Base-by-base conservation (phyloP, 2,329 filamentous ascomycete genomes). In the Arachnomyces sp. region DNA sequence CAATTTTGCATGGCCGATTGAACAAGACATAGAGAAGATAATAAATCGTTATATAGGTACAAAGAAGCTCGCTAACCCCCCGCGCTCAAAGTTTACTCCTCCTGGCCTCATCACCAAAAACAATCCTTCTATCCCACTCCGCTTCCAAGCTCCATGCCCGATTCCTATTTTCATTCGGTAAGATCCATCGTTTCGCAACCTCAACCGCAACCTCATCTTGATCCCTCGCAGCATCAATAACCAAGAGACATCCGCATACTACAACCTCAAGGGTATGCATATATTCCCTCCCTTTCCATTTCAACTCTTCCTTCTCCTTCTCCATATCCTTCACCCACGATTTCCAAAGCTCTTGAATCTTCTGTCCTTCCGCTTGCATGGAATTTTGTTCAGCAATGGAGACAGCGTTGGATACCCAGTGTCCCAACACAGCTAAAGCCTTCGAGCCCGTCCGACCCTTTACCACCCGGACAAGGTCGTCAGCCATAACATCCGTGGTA, bases 401-500 rank as follows among this genome's bases (percentile, higher is more conserved):
- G 34, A 73, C 62, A 1, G 70, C 72, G 31, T 71, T 63, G 1
- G 59, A 59, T 30, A 73, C 51, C 33, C 76, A 52, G 7, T 63
- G 58, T 3, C 55, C 59, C 36, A 65, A 52, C 0, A 54, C 44
- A 3, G 17, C 38, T 20, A 43, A 38, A 35, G 39, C 50, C 32
- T 32, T 25, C 5, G 20, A 25, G 9, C 20, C 20, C 9, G 20
- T 5, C 5, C 20, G 53, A 49, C 45, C 50, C 41, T 63, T 64
- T 6, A 70, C 45, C 3, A 71, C 64, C 3, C 68, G 56, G 18
- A 71, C 59, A 1, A 69, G 52, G 45, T 72, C 70, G 13, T 66
- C 65, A 7, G 75, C 74, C 46, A 85, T 68, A 14, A 86, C 77
- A 51, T 82, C 79, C 0, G 80, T 82, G 0, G 81, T 85, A 2